Conservation (phyloP, 176 grass and related monocot species). For the Calamus simplicifolius region DNA sequence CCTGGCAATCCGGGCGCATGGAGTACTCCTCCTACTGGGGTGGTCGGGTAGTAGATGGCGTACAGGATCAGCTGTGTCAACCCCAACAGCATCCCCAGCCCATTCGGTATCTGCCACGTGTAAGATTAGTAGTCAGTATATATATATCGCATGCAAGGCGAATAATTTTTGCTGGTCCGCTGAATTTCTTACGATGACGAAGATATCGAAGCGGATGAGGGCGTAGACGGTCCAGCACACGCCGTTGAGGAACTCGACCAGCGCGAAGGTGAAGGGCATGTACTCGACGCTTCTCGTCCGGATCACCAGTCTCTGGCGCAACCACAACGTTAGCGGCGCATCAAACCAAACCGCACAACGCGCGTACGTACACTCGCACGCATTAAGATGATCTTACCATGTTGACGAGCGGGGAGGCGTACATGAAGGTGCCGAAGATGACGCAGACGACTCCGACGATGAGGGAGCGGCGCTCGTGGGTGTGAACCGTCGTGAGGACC, state of each 20-base stretch:
- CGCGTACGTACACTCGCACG: no score
- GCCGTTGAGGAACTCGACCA: slow-evolving; percentile 51
- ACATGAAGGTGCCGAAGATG: slow-evolving; percentile 55
- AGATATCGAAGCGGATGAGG: slow-evolving; percentile 66
- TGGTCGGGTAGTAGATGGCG: slow-evolving; percentile 41
- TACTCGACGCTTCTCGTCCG: slow-evolving; percentile 62
- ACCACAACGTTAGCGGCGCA: background rate
- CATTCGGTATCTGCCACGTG: slow-evolving; percentile 50
- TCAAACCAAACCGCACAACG: no score
- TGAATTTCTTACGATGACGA: slow-evolving; percentile 26
- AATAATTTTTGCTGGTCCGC: no score
- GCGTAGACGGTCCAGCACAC: slow-evolving; percentile 67
- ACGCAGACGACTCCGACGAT: slow-evolving; percentile 62
- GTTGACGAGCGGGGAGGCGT: slow-evolving; percentile 42
- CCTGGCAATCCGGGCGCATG: background rate
- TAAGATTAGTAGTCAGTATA: background rate
- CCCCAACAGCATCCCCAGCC: slow-evolving; percentile 38
- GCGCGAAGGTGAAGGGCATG: slow-evolving; percentile 51
- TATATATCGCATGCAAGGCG: background rate
- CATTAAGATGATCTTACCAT: slow-evolving; percentile 35
- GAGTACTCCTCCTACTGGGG: slow-evolving; percentile 18
- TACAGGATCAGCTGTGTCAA: slow-evolving; percentile 58
- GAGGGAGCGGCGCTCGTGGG: slow-evolving; percentile 32
- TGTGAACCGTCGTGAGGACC: slow-evolving; percentile 36
- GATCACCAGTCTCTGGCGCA: slow-evolving; percentile 46